Evolutionary conservation across 1,284 basidiomycete genomes (phyloP), one percentile per base, ranked within the genome.

Genomic region (Trichosporon faecale): DNA sequence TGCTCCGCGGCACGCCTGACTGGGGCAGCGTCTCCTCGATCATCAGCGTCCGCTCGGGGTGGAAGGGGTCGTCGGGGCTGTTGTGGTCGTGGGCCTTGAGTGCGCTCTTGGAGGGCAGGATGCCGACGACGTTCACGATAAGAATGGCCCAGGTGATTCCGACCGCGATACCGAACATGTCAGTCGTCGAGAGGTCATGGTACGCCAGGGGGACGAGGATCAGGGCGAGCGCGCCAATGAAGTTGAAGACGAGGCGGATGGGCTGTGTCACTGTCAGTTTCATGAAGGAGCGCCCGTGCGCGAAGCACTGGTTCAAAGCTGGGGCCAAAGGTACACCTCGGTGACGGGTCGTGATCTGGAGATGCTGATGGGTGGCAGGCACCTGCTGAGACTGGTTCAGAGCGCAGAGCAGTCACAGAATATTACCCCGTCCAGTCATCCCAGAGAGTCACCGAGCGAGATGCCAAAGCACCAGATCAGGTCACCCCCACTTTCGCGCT

Each of bases 91-190:
- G 57, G 18, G 29, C 27, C 27, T 61, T 61, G 6, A 61, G 27
- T 2, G 57, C 57, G 7, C 21, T 33, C 57, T 33, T 31, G 16
- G 64, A 64, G 18, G 77, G 75, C 44, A 79, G 49, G 1, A 71
- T 65, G 6, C 78, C 78, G 12, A 73, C 18, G 0, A 77, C 67
- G 29, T 75, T 66, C 8, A 78, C 66, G 1, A 65, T 69, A 0
- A 79, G 65, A 3, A 77, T 66, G 21, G 71, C 60, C 74, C 75
- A 77, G 1, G 72, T 76, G 44, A 78, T 71, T 1, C 63, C 76
- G 8, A 76, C 72, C 1, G 71, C 73, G 2, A 76, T 72, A 31
- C 64, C 76, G 37, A 78, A 60, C 60, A 75, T 68, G 21, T 67
- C 68, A 23, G 68, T 73, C 16, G 74, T 70, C 21, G 68, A 16